A percentile compares a stretch with the other conserved stretches of the same genome.
Conservation (phyloP, 441 rosid species). For the Hura crepitans region DNA sequence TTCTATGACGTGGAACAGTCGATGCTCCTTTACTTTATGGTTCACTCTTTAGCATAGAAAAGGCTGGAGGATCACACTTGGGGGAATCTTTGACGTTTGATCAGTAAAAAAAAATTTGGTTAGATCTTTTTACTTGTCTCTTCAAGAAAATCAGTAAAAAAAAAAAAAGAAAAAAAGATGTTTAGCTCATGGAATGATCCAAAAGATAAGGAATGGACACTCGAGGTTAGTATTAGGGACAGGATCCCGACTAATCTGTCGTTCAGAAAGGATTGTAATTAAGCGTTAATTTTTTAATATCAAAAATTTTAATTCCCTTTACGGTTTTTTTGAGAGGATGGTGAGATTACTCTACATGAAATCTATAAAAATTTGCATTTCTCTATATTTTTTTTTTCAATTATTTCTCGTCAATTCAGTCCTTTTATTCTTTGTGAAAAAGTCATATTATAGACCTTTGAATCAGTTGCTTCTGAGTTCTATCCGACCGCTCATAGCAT, state of each 20-base stretch:
- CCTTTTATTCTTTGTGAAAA: too few relatives aligned
- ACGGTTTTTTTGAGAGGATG: too few relatives aligned
- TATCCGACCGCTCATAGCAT: too few relatives aligned
- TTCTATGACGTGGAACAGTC: not conserved
- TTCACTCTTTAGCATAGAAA: constrained; percentile 8
- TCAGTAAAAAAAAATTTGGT: not conserved
- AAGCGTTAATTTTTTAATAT: too few relatives aligned
- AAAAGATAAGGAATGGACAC: constrained; percentile 30
- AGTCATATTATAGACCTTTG: too few relatives aligned
- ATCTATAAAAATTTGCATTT: too few relatives aligned
- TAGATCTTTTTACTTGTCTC: constrained; percentile 17
- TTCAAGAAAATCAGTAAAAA: not conserved
- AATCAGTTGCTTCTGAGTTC: too few relatives aligned
- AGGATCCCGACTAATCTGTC: not conserved
- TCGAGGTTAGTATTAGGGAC: not conserved
- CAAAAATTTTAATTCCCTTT: too few relatives aligned
- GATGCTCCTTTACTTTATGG: not conserved
- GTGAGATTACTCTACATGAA: too few relatives aligned
- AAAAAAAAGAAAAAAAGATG: not conserved
- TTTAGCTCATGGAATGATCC: constrained; percentile 26
- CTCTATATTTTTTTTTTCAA: too few relatives aligned
- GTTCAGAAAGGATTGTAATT: too few relatives aligned
- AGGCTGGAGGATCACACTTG: constrained; percentile 27
- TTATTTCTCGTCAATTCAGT: too few relatives aligned
- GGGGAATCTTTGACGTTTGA: constrained; percentile 23